These are phyloP conservation scores for Hyaloraphidium curvatum DNA, from an alignment of 192 early-diverging fungal genomes.

Conservation along the genomic window DNA sequence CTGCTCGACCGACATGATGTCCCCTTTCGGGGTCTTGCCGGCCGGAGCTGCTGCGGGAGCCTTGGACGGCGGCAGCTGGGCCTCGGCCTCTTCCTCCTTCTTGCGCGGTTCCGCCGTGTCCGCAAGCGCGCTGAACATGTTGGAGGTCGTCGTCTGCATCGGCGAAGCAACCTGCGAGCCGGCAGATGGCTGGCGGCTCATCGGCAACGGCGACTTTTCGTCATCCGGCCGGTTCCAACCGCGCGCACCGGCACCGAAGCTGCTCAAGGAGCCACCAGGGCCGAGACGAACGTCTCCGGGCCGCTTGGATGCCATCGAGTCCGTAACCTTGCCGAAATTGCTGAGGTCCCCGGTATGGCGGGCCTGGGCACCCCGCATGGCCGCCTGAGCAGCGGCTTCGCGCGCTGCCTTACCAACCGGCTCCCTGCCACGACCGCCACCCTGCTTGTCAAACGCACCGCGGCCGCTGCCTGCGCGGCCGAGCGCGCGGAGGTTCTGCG, in stretches of 20 bases:
- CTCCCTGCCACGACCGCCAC: slow-evolving; percentile 2
- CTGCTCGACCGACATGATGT: slow-evolving; percentile 5
- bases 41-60: not conserved
- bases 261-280: slow-evolving; percentile 20
- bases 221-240: slow-evolving; percentile 29
- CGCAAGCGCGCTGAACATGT: slow-evolving; percentile 21
- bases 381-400: too few species aligned
- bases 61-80: not conserved
- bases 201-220: slow-evolving; percentile 18
- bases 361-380: too few species aligned
- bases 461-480: slow-evolving; percentile 8
- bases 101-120: slow-evolving; percentile 10
- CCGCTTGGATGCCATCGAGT: slow-evolving; percentile 23
- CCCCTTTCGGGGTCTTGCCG: too few species aligned
- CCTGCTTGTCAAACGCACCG: not conserved
- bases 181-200: slow-evolving; percentile 17
- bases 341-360: slow-evolving; percentile 49
- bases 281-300: slow-evolving; percentile 23
- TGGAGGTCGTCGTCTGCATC: slow-evolving; percentile 9
- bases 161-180: not conserved
- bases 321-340: slow-evolving; percentile 50
- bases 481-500: slow-evolving; percentile 23
- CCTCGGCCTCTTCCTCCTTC: slow-evolving; percentile 1
- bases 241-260: slow-evolving; percentile 14
- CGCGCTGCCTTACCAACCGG: slow-evolving; percentile 3